Percentiles rank a stretch among this genome's conserved stretches.
Conservation (phyloP, 345 rosid genomes). For the Citrus mangshanensis region DNA sequence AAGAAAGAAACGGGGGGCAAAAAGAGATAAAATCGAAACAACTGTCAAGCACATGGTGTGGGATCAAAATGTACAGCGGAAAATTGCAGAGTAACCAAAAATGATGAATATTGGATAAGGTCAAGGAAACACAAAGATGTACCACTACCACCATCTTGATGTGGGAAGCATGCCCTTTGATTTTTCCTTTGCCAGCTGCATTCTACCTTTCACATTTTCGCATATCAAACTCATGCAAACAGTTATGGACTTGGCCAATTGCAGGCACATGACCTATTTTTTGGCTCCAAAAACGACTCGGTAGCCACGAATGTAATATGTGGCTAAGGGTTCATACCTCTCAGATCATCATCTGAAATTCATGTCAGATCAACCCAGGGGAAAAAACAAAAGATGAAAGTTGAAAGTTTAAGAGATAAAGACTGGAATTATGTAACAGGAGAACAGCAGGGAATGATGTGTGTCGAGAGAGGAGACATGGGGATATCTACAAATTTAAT, state of each 20-base stretch:
- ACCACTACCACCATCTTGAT: not conserved
- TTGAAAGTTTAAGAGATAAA: not conserved
- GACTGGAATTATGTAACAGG: not conserved
- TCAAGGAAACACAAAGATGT: not conserved
- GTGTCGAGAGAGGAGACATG: not conserved
- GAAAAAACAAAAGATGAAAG: not conserved
- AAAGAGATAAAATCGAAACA: not conserved
- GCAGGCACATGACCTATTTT: not conserved
- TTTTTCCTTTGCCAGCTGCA: conserved; percentile 1
- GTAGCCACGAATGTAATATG: not conserved
- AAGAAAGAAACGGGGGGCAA: no score
- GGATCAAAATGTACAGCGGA: not conserved
- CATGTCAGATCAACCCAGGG: not conserved
- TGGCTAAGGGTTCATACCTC: not conserved
- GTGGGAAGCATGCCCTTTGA: not conserved
- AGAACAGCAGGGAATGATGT: not conserved
- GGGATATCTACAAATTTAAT: conserved; percentile 9
- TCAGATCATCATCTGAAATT: not conserved
- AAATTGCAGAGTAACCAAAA: not conserved
- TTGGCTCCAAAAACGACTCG: no score
- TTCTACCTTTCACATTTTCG: not conserved
- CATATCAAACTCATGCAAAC: not conserved
- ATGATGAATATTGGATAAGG: not conserved
- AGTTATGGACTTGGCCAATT: not conserved
- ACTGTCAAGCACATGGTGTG: conserved; percentile 6